Evolutionary conservation across 257 asterid genomes (phyloP).

Genomic region (Nicotiana noctiflora): DNA sequence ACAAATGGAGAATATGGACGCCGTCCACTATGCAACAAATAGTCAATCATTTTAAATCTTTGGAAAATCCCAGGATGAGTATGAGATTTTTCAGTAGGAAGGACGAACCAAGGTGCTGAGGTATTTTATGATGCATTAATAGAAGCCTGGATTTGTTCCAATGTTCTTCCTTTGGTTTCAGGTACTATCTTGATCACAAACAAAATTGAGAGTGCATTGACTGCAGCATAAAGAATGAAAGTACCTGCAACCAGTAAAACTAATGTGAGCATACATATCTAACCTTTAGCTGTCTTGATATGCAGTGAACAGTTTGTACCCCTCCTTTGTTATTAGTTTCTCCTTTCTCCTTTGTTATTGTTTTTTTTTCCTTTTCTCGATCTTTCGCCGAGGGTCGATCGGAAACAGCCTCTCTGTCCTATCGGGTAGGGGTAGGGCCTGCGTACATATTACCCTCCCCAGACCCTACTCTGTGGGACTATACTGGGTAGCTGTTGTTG

Average conservation of each 20-base stretch:
- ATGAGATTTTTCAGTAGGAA: neutral
- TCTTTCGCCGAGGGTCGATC: too few relatives aligned
- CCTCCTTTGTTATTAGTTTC: neutral
- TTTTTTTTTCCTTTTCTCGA: too few relatives aligned
- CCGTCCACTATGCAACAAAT: neutral
- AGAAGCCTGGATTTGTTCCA: constrained; percentile 81
- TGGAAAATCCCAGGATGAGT: neutral
- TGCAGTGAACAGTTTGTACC: neutral
- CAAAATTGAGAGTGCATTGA: constrained; percentile 56
- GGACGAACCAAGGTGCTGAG: neutral
- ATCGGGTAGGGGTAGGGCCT: too few relatives aligned
- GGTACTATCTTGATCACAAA: constrained; percentile 78
- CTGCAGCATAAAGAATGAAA: constrained; percentile 62
- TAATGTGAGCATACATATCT: neutral
- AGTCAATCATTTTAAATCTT: neutral
- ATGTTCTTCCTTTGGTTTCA: constrained; percentile 84
- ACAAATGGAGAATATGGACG: neutral
- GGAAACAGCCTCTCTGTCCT: too few relatives aligned
- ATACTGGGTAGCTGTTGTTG: too few relatives aligned
- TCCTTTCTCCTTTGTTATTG: too few relatives aligned
- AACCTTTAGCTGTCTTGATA: neutral
- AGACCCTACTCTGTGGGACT: too few relatives aligned
- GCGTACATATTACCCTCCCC: too few relatives aligned
- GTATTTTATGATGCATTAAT: constrained; percentile 27
- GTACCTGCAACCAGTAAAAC: constrained; percentile 52